Percentiles rank a stretch among this genome's conserved stretches.
Evolutionary conservation across 371 early-diverging fungal species (phyloP).

Genomic region (Scutellospora calospora): DNA sequence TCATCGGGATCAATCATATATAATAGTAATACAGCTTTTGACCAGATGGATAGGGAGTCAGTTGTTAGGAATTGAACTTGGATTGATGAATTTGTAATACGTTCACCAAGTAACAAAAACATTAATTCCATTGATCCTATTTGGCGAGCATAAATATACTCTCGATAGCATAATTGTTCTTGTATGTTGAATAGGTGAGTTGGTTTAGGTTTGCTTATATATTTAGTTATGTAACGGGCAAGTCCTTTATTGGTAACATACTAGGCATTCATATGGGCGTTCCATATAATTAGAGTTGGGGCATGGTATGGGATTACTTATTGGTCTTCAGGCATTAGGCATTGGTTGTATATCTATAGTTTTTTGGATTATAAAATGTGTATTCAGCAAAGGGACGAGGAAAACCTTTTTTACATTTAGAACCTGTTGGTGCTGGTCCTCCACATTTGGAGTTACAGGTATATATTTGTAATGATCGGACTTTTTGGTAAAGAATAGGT

Average conservation of each 20-base stretch:
- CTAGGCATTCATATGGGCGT: slow-evolving; percentile 6
- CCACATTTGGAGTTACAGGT: slow-evolving; percentile 7
- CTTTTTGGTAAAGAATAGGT: not conserved
- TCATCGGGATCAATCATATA: not conserved
- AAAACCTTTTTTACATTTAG: slow-evolving; percentile 22
- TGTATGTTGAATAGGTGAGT: slow-evolving; percentile 14
- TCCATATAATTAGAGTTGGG: slow-evolving; percentile 1
- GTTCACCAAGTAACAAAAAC: slow-evolving; percentile 5
- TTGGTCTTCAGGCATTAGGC: not conserved
- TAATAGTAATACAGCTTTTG: not conserved
- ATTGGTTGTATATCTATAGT: not conserved
- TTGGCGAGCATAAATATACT: not conserved
- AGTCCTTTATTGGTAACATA: not conserved
- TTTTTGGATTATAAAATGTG: not conserved
- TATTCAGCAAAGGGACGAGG: not conserved
- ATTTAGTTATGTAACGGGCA: slow-evolving; percentile 6
- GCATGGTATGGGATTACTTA: slow-evolving; percentile 22
- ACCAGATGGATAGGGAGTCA: not conserved
- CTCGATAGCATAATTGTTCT: not conserved
- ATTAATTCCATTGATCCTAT: slow-evolving; percentile 9
- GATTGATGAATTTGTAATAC: not conserved
- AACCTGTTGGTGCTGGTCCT: not conserved
- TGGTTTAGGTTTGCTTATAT: slow-evolving; percentile 6
- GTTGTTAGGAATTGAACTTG: slow-evolving; percentile 8
- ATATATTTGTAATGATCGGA: not conserved